A percentile compares a stretch with the other conserved stretches of the same genome.
phyloP scores from a whole-genome alignment of 805 yeast genomes.

The Zygotorulaspora sp. region DNA sequence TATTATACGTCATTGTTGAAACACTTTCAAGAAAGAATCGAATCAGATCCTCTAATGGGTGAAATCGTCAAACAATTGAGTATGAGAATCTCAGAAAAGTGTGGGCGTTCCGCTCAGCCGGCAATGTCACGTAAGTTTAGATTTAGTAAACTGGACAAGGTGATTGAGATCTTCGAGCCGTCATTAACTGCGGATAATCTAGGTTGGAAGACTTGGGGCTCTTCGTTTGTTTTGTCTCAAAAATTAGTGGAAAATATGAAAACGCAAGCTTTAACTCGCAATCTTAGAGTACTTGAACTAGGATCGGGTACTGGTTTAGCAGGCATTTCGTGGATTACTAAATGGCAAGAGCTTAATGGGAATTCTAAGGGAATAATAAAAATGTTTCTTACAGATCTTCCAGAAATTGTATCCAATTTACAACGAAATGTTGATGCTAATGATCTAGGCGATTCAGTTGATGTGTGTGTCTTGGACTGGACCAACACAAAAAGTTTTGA shows the following conservation, averaged over 20 bases:
- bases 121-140: slow-evolving; percentile 56
- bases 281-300: slow-evolving; percentile 54
- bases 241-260: slow-evolving; percentile 39
- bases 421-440: slow-evolving; percentile 55
- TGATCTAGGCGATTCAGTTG: slow-evolving; percentile 28
- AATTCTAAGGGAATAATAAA: slow-evolving; percentile 42
- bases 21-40: slow-evolving; percentile 9
- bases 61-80: slow-evolving; percentile 54
- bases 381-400: slow-evolving; percentile 66
- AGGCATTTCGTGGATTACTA: slow-evolving; percentile 59
- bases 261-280: slow-evolving; percentile 1
- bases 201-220: slow-evolving; percentile 96
- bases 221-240: slow-evolving; percentile 65
- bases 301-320: slow-evolving; percentile 95
- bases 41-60: slow-evolving; percentile 39
- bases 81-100: slow-evolving; percentile 65
- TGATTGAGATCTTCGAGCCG: slow-evolving; percentile 61
- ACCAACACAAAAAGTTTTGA: slow-evolving; percentile 46
- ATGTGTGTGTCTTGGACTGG: slow-evolving; percentile 73
- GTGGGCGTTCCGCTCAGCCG: slow-evolving; percentile 83
- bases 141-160: slow-evolving; percentile 37
- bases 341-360: slow-evolving; percentile 36
- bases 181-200: slow-evolving; percentile 79
- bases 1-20: slow-evolving; percentile 43
- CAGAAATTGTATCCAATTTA: slow-evolving; percentile 70